Conservation (phyloP, 2,329 filamentous ascomycete species). For the Blumeria graminis region DNA sequence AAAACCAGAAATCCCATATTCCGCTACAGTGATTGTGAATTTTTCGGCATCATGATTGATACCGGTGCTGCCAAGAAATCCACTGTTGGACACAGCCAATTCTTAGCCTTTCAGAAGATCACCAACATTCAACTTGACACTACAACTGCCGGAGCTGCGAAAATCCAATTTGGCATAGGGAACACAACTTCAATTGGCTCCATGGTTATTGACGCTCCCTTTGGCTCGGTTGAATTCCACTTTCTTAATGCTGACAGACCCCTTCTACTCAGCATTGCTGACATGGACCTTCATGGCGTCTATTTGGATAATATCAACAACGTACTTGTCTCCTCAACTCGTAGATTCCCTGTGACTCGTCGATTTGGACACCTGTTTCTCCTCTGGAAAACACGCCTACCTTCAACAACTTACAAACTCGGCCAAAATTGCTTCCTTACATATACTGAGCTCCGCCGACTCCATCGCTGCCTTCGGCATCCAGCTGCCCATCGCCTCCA, state of each 20-base stretch:
- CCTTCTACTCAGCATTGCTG: not conserved
- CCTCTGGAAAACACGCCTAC: not conserved
- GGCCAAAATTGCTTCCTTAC: not conserved
- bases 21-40: not conserved
- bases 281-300: not conserved
- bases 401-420: not conserved
- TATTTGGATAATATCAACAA: not conserved
- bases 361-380: conserved; percentile 1
- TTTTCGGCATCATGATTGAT: conserved; percentile 1
- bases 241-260: not conserved
- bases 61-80: not conserved
- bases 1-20: not conserved
- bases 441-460: not conserved
- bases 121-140: not conserved
- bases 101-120: not conserved
- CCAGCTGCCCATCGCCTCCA: not conserved
- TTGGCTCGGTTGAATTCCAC: not conserved
- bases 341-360: too few relatives aligned
- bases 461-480: not conserved
- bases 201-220: not conserved
- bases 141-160: not conserved
- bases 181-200: not conserved
- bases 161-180: not conserved
- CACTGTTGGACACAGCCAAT: not conserved
- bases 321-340: too few relatives aligned